Evolutionary conservation across 2,329 filamentous ascomycete species (phyloP).

Genomic region (Dactylonectria estremocensis): DNA sequence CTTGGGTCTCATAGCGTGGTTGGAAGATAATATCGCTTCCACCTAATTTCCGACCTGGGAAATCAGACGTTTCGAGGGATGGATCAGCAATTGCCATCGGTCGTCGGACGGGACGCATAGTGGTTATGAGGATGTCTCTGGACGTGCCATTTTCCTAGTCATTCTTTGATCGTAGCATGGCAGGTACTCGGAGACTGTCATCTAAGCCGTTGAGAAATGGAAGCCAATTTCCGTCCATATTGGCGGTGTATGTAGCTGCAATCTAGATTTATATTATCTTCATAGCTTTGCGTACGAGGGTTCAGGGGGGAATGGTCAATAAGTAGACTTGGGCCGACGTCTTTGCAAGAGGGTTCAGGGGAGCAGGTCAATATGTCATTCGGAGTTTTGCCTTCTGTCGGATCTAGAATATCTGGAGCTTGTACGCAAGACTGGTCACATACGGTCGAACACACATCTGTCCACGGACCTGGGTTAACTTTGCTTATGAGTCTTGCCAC

Average conservation of each 20-base stretch:
- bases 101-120: background rate
- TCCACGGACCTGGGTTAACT: conserved; percentile 5
- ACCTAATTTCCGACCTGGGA: conserved; percentile 6
- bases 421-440: too few relatives aligned
- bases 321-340: too few relatives aligned
- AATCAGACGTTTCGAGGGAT: conserved; percentile 8
- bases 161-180: conserved; percentile 1
- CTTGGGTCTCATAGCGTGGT: background rate
- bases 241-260: conserved; percentile 5
- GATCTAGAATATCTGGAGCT: conserved; percentile 2
- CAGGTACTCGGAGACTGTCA: conserved; percentile 1
- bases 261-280: conserved; percentile 6
- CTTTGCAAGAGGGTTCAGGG: too few relatives aligned
- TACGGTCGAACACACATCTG: conserved; percentile 7
- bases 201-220: background rate
- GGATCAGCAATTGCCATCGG: conserved; percentile 8
- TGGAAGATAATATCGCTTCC: conserved; percentile 3
- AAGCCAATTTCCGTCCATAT: conserved; percentile 1
- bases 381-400: conserved; percentile 5
- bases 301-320: background rate
- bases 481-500: conserved; percentile 17
- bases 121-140: conserved; percentile 9
- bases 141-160: conserved; percentile 5
- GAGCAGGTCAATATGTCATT: background rate
- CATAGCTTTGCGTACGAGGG: conserved; percentile 6